A percentile compares a stretch with the other conserved stretches of the same genome.
Conservation (phyloP, 2,329 filamentous ascomycete genomes). For the Raffaelea deltoideospora region DNA sequence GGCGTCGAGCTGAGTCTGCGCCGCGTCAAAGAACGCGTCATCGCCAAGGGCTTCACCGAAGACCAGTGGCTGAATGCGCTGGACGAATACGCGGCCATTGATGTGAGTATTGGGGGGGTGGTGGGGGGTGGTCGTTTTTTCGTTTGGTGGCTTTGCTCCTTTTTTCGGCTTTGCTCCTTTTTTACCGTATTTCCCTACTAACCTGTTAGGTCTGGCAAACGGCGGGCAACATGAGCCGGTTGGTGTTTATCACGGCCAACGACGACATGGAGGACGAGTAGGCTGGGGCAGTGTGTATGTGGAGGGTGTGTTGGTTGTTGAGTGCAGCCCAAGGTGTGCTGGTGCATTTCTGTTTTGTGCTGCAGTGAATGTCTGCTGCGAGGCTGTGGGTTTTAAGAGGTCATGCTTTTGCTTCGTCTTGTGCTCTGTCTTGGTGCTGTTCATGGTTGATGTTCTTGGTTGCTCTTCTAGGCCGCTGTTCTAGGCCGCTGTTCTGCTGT, state of each 20-base stretch:
- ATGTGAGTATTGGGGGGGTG: too few species aligned
- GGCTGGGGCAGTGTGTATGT: background rate
- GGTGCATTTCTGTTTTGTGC: too few species aligned
- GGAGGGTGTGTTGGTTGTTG: background rate
- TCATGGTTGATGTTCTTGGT: too few species aligned
- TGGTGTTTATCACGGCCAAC: conserved; percentile 53
- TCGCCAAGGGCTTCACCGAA: conserved; percentile 92
- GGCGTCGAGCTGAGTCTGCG: conserved; percentile 66
- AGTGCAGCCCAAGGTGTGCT: too few species aligned
- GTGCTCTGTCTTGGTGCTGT: too few species aligned
- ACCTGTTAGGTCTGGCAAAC: conserved; percentile 61
- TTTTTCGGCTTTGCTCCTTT: background rate
- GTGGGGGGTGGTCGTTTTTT: background rate
- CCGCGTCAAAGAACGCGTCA: conserved; percentile 76
- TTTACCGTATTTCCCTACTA: background rate
- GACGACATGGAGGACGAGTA: conserved; percentile 33
- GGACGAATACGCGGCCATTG: conserved; percentile 74
- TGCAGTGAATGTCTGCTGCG: too few species aligned
- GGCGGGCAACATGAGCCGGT: conserved; percentile 50
- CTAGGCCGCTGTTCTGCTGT: too few species aligned
- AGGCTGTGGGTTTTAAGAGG: too few species aligned
- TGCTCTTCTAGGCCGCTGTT: too few species aligned
- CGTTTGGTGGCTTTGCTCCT: background rate
- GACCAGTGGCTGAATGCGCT: conserved; percentile 80
- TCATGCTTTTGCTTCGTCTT: too few species aligned